Conservation (phyloP, 805 yeast species). For the Candida jianshihensis region DNA sequence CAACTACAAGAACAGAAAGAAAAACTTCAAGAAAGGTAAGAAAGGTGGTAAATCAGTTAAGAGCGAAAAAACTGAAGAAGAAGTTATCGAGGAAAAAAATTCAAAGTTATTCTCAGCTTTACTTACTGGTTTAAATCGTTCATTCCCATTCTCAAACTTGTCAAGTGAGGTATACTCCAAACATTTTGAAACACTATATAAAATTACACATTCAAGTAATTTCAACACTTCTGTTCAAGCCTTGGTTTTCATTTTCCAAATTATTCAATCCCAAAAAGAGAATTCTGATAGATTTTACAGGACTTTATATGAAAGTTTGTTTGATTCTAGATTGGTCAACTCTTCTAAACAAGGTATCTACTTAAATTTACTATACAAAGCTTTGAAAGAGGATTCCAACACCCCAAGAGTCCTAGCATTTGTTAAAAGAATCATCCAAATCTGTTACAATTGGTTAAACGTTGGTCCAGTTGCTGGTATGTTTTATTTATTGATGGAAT, state of each 20-base stretch:
- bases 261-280: conserved; percentile 53
- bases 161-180: conserved; percentile 61
- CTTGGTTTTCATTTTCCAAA: conserved; percentile 74
- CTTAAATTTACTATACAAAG: conserved; percentile 76
- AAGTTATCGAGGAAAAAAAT: conserved; percentile 69
- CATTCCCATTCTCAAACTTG: conserved; percentile 84
- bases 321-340: conserved; percentile 75
- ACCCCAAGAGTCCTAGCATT: conserved; percentile 73
- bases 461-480: conserved; percentile 86
- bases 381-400: conserved; percentile 64
- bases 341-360: conserved; percentile 93
- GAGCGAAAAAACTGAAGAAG: conserved; percentile 54
- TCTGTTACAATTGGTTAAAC: conserved; percentile 79
- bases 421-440: conserved; percentile 82
- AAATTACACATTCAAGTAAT: conserved; percentile 88
- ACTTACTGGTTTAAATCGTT: conserved; percentile 90
- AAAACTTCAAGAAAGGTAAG: conserved; percentile 73
- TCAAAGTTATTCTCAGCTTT: conserved; percentile 83
- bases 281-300: conserved; percentile 68
- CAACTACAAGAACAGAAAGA: conserved; percentile 61
- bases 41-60: conserved; percentile 83
- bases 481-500: conserved; percentile 64
- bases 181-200: conserved; percentile 79
- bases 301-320: conserved; percentile 81
- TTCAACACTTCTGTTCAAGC: conserved; percentile 95